These are phyloP conservation scores for Talaromyces funiculosus DNA, from an alignment of 2,329 filamentous ascomycete genomes.

Conservation along the genomic window DNA sequence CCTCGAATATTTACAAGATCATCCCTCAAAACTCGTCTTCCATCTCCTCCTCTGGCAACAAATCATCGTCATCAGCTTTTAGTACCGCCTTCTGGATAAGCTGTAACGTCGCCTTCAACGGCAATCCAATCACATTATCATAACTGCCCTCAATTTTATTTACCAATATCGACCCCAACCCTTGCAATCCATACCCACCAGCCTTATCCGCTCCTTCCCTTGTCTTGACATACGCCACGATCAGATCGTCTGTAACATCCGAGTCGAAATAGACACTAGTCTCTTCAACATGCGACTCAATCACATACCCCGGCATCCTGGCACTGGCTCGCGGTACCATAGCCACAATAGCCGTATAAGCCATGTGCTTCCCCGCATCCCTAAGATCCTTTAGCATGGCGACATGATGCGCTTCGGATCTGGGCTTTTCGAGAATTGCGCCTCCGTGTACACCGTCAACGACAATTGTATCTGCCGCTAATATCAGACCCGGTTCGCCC, in stretches of 20 bases:
- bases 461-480: constrained; percentile 88
- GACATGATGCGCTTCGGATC: constrained; percentile 72
- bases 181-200: constrained; percentile 91
- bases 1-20: neutral
- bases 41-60: constrained; percentile 37
- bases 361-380: constrained; percentile 70
- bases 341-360: constrained; percentile 79
- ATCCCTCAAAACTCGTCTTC: constrained; percentile 30
- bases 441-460: constrained; percentile 61
- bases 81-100: constrained; percentile 85
- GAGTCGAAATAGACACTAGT: constrained; percentile 82
- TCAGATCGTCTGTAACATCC: constrained; percentile 71
- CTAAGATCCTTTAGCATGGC: constrained; percentile 76
- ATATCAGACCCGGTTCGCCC: constrained; percentile 74
- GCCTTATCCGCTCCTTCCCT: constrained; percentile 94
- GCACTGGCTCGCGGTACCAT: constrained; percentile 78
- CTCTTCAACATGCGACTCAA: constrained; percentile 80
- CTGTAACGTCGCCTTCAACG: constrained; percentile 68
- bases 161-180: constrained; percentile 76
- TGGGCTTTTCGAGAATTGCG: constrained; percentile 83
- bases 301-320: constrained; percentile 74
- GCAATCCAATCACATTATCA: constrained; percentile 92
- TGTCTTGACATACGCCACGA: constrained; percentile 63
- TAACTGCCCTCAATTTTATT: constrained; percentile 83
- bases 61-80: constrained; percentile 62